phyloP scores from a whole-genome alignment of 2,329 filamentous ascomycete species.

The Scolecobasidium constrictum region DNA sequence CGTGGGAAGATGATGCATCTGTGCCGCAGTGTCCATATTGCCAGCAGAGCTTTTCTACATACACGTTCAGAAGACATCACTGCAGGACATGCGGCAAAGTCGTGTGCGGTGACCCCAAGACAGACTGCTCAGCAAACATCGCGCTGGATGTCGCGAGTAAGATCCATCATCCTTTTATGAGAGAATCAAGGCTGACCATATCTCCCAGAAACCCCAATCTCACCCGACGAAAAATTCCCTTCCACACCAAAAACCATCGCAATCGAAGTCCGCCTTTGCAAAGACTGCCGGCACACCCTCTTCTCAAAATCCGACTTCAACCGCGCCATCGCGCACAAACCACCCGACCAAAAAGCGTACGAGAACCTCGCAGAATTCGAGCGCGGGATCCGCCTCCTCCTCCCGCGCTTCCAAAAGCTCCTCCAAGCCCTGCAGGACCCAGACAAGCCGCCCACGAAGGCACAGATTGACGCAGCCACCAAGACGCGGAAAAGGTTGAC shows the following conservation, averaged over 20 bases:
- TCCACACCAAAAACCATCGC: slow-evolving; percentile 33
- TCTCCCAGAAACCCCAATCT: background rate
- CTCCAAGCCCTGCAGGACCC: slow-evolving; percentile 64
- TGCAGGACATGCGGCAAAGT: slow-evolving; percentile 89
- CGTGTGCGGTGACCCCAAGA: slow-evolving; percentile 79
- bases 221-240: slow-evolving; percentile 4
- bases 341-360: slow-evolving; percentile 69
- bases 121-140: slow-evolving; percentile 75
- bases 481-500: slow-evolving; percentile 84
- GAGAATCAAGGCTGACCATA: background rate
- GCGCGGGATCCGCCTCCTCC: slow-evolving; percentile 67
- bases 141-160: slow-evolving; percentile 64
- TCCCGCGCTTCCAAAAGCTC: slow-evolving; percentile 75
- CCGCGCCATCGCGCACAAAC: slow-evolving; percentile 54
- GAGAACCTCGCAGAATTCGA: slow-evolving; percentile 80
- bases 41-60: slow-evolving; percentile 87
- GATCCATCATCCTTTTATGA: slow-evolving; percentile 17
- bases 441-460: slow-evolving; percentile 50
- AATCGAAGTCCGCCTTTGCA: slow-evolving; percentile 83
- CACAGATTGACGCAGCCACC: slow-evolving; percentile 72
- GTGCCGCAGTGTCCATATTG: slow-evolving; percentile 85
- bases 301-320: slow-evolving; percentile 70
- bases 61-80: slow-evolving; percentile 88
- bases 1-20: slow-evolving; percentile 83
- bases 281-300: slow-evolving; percentile 66